Base-by-base conservation (phyloP, 2,329 filamentous ascomycete species). In the Decorospora gaudefroyi region DNA sequence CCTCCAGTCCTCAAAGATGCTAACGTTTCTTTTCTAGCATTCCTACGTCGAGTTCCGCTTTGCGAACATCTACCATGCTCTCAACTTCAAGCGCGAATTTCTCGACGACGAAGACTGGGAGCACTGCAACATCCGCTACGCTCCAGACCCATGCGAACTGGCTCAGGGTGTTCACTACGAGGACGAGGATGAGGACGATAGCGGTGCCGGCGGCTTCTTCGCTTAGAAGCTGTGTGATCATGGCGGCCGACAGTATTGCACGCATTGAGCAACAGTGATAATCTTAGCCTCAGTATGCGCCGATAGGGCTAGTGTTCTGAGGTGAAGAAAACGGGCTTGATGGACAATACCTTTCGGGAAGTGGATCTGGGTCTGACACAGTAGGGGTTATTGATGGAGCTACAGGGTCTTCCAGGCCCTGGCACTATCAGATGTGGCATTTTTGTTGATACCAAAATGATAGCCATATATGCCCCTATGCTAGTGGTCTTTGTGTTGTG, bases 21-120 rank as follows among this genome's bases (percentile, higher is more conserved):
- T 61, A 41, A 61, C 15, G 21, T 2, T 21, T 11, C n/a, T 17
- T 10, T 13, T 16, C 12, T 42, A 77, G 74, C 63, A 67, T 21
- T 68, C 70, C 27, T 72, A 65, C 21, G 69, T 77, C n/a, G 64
- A 71, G 19, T 78, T 78, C 54, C 74, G 75, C 6, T 78, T 79
- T 58, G 69, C 65, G 29, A 74, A 68, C 48, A 74, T 78, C 43
- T 64, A 68, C 16, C 62, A 78, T 39, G 76, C 76, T 0, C 67
- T 76, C 11, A 64, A 63, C 13, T 78, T 79, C 66, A 72, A 70
- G 42, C 61, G 64, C 2, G 44, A 62, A 16, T 59, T 79, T 9
- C 42, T 63, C 29, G 64, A 68, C 12, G 64, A 74, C 26, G 61
- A 72, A 16, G 70, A 75, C 2, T 79, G 73, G 72, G 74, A 77